Conservation (phyloP, 208 protist species). For the Leishmania tropica region DNA sequence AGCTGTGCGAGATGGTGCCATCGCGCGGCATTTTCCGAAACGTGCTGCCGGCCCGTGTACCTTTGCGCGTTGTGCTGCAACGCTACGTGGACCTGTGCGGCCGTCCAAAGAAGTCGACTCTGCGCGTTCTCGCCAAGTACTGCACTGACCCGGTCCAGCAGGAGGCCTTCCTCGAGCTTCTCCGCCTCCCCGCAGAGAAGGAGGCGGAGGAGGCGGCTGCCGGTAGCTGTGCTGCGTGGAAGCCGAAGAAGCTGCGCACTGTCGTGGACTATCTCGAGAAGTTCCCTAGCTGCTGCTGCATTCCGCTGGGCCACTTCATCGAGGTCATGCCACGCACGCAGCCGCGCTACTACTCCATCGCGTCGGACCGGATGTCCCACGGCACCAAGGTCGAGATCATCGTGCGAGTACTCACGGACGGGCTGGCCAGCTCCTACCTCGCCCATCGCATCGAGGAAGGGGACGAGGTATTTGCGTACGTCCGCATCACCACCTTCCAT, state of each 20-base stretch:
- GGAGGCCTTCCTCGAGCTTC: conserved; percentile 47
- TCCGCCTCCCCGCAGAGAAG: conserved; percentile 22
- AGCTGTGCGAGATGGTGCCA: conserved; percentile 46
- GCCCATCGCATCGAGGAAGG: conserved; percentile 35
- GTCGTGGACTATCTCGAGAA: conserved; percentile 75
- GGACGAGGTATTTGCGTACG: conserved; percentile 70
- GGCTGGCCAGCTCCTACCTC: conserved; percentile 84
- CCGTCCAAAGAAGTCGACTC: conserved; percentile 58
- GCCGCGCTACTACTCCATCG: conserved; percentile 97
- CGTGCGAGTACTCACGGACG: conserved; percentile 83
- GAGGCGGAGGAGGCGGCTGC: neutral
- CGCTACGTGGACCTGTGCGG: conserved; percentile 83
- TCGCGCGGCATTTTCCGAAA: conserved; percentile 45
- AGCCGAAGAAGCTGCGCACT: conserved; percentile 36
- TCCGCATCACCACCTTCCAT: conserved; percentile 89
- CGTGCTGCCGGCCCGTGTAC: conserved; percentile 59
- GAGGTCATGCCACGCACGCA: conserved; percentile 92
- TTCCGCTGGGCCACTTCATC: conserved; percentile 71
- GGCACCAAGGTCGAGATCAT: conserved; percentile 71
- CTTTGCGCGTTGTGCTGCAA: conserved; percentile 65
- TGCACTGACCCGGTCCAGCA: conserved; percentile 59
- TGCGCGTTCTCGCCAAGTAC: conserved; percentile 74
- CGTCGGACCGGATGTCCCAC: conserved; percentile 83
- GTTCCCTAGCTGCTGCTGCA: conserved; percentile 70
- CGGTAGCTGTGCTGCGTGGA: neutral